These are phyloP conservation scores for Emericellopsis terricola DNA, from an alignment of 495 filamentous ascomycete species.

Conservation along the genomic window DNA sequence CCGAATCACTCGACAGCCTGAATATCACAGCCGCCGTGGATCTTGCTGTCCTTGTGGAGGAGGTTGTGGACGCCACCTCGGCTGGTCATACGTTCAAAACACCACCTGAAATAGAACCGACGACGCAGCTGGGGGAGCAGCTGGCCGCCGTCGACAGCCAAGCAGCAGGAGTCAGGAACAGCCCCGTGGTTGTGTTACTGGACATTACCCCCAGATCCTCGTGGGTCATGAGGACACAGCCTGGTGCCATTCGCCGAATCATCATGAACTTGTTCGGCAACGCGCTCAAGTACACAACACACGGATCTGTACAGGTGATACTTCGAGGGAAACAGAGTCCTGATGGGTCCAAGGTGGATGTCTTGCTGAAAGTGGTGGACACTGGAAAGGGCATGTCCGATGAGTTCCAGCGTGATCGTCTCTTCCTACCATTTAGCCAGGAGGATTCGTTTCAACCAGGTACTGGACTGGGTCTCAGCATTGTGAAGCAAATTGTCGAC, in stretches of 20 bases:
- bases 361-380: slow-evolving; percentile 35
- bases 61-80: too few relatives aligned
- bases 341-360: slow-evolving; percentile 9
- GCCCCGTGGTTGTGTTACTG: too few relatives aligned
- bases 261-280: slow-evolving; percentile 77
- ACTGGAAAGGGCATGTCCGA: slow-evolving; percentile 51
- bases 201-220: too few relatives aligned
- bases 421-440: slow-evolving; percentile 57
- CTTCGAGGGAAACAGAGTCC: slow-evolving; percentile 29
- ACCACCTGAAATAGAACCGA: too few relatives aligned
- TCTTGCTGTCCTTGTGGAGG: too few relatives aligned
- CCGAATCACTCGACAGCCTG: too few relatives aligned
- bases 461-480: slow-evolving; percentile 50
- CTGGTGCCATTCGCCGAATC: slow-evolving; percentile 23
- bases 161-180: too few relatives aligned
- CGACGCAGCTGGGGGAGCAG: too few relatives aligned
- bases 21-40: too few relatives aligned
- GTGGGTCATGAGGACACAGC: too few relatives aligned
- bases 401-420: slow-evolving; percentile 43
- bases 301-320: slow-evolving; percentile 45
- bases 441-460: slow-evolving; percentile 47
- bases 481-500: slow-evolving; percentile 48
- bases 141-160: too few relatives aligned
- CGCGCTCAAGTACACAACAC: slow-evolving; percentile 59
- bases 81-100: too few relatives aligned